Percentiles rank a stretch among this genome's conserved stretches.
phyloP scores from a whole-genome alignment of 805 yeast genomes.

The Ogataea pignaliae region DNA sequence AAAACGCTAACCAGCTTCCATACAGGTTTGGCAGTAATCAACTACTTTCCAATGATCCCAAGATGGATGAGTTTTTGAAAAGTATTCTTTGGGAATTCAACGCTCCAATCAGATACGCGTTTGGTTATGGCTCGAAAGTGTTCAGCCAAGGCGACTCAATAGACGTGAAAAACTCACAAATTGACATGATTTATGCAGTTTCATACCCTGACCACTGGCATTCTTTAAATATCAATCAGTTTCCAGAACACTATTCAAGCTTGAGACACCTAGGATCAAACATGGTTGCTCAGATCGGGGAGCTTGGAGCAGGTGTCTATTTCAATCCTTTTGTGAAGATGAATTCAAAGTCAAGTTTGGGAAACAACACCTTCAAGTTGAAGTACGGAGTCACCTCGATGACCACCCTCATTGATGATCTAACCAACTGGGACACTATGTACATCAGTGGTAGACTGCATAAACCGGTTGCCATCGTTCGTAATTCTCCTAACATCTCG shows the following conservation, averaged over 20 bases:
- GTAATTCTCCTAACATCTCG: constrained; percentile 58
- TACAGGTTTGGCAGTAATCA: constrained; percentile 59
- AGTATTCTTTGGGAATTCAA: constrained; percentile 52
- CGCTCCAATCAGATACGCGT: constrained; percentile 72
- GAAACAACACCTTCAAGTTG: constrained; percentile 33
- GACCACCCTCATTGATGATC: constrained; percentile 56
- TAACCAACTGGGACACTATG: constrained; percentile 79
- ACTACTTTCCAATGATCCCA: constrained; percentile 38
- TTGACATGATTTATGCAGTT: constrained; percentile 83
- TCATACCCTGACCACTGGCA: constrained; percentile 76
- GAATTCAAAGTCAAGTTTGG: constrained; percentile 31
- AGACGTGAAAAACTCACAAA: constrained; percentile 51
- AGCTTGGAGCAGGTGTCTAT: constrained; percentile 84
- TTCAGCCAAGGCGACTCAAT: constrained; percentile 59
- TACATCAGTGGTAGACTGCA: constrained; percentile 92
- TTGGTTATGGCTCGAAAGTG: constrained; percentile 96
- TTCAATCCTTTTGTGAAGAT: constrained; percentile 85
- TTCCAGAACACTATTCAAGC: constrained; percentile 75
- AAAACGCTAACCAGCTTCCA: constrained; percentile 43
- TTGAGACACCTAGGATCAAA: constrained; percentile 57
- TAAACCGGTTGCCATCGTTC: constrained; percentile 80
- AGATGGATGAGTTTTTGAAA: constrained; percentile 40
- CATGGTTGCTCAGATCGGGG: constrained; percentile 54
- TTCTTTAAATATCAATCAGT: constrained; percentile 56
- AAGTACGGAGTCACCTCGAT: constrained; percentile 86